These are phyloP conservation scores for Pseudocercospora macadamiae DNA, from an alignment of 2,329 filamentous ascomycete species.

Conservation along the genomic window DNA sequence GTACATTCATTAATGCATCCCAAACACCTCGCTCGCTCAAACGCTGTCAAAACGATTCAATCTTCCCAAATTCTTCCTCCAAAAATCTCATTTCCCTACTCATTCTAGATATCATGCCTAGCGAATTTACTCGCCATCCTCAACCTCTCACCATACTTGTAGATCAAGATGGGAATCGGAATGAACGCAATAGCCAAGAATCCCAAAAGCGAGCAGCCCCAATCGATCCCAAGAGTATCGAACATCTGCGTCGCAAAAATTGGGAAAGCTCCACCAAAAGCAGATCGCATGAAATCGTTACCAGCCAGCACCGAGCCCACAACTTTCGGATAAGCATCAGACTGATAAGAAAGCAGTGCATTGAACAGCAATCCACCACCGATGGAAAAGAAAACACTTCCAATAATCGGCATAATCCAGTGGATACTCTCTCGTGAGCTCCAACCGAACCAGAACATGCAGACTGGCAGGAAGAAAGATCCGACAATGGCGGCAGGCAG, in stretches of 20 bases:
- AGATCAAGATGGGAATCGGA: conserved; percentile 45
- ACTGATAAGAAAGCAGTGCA: conserved; percentile 45
- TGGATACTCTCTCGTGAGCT: conserved; percentile 33
- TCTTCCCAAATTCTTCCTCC: not conserved
- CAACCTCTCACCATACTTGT: conserved; percentile 26
- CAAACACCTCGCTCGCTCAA: not conserved
- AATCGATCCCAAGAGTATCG: conserved; percentile 38
- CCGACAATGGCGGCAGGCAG: conserved; percentile 41
- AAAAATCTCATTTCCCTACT: too few species aligned
- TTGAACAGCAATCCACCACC: conserved; percentile 50
- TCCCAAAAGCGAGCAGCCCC: conserved; percentile 41
- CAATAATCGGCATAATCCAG: conserved; percentile 45
- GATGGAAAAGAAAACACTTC: conserved; percentile 33
- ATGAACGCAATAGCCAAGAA: conserved; percentile 44
- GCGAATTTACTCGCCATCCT: conserved; percentile 15
- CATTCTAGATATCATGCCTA: conserved; percentile 15
- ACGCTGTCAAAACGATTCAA: not conserved
- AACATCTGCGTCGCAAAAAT: conserved; percentile 42
- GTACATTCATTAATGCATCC: not conserved
- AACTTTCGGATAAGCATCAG: conserved; percentile 43
- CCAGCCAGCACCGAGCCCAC: conserved; percentile 45
- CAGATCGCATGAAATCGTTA: conserved; percentile 44
- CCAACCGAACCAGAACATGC: conserved; percentile 49
- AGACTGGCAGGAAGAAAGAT: conserved; percentile 42
- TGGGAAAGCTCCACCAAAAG: conserved; percentile 46